Percentiles rank a stretch among this genome's conserved stretches.
phyloP scores from a whole-genome alignment of 208 protist genomes.

The Tritrichomonas musculus region DNA sequence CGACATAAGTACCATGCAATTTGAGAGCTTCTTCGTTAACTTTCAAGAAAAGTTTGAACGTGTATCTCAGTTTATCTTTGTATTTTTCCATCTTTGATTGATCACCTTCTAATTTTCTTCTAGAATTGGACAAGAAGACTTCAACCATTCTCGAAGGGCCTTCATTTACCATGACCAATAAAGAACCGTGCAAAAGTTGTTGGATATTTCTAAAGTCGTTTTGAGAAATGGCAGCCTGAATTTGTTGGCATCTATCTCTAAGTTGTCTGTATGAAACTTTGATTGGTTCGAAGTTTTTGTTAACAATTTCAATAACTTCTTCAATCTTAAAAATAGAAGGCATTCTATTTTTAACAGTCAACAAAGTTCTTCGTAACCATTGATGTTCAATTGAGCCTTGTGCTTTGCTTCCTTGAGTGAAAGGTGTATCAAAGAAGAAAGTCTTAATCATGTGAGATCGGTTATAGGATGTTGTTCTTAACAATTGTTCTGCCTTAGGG shows the following conservation, averaged over 20 bases:
- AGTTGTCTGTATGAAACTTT: not conserved
- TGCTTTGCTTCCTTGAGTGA: not conserved
- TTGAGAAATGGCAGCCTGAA: not conserved
- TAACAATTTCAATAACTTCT: not conserved
- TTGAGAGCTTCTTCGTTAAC: not conserved
- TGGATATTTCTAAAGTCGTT: not conserved
- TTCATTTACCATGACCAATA: not conserved
- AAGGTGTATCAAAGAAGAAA: constrained; percentile 2
- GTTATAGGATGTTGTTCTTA: not conserved
- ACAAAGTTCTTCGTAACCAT: not conserved
- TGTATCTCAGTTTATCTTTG: not conserved
- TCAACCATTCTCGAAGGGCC: not conserved
- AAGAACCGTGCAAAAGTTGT: not conserved
- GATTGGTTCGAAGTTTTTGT: not conserved
- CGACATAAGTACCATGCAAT: not conserved
- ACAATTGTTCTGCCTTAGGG: not conserved
- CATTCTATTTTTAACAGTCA: not conserved
- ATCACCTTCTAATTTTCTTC: not conserved
- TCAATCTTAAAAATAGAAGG: not conserved
- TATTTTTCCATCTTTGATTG: not conserved
- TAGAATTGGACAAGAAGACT: not conserved
- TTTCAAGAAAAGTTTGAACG: not conserved
- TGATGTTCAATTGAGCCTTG: not conserved
- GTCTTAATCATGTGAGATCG: not conserved
- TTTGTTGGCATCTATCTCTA: not conserved